These are phyloP conservation scores for Marasmius fiardii DNA, from an alignment of 1,284 basidiomycete species.

Conservation along the genomic window DNA sequence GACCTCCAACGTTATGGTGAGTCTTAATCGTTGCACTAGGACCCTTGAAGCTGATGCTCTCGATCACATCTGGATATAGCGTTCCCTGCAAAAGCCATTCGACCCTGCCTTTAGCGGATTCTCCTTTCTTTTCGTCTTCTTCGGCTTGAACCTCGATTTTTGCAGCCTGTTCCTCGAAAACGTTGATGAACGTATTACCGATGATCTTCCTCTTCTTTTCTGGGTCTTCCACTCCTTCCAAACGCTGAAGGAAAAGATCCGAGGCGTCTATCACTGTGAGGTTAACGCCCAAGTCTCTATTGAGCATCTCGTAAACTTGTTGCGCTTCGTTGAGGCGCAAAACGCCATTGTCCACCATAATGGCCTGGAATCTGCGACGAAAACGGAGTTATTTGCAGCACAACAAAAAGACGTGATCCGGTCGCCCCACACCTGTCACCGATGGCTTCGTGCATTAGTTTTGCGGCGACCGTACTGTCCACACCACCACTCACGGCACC, in stretches of 20 bases:
- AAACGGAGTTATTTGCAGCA: neutral
- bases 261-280: constrained; percentile 96
- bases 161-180: constrained; percentile 92
- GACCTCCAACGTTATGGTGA: constrained; percentile 97
- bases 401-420: constrained; percentile 4
- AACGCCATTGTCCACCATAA: constrained; percentile 99
- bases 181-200: constrained; percentile 98
- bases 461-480: constrained; percentile 97
- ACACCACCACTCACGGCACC: constrained; percentile 98
- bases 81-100: constrained; percentile 99
- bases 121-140: constrained; percentile 64
- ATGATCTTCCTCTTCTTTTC: constrained; percentile 99
- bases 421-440: constrained; percentile 75
- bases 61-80: constrained; percentile 98
- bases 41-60: constrained; percentile 99
- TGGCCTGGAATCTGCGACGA: constrained; percentile 85
- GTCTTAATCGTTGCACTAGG: constrained; percentile 99
- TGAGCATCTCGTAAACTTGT: constrained; percentile 96
- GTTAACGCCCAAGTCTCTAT: constrained; percentile 93
- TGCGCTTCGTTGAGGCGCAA: constrained; percentile 88
- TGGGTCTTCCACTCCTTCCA: constrained; percentile 92
- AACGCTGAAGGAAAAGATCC: constrained; percentile 86
- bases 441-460: constrained; percentile 99
- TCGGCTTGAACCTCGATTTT: constrained; percentile 88
- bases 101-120: constrained; percentile 82